Evolutionary conservation across 148 eudicot genomes (phyloP).

Genomic region (Vaccinium macrocarpon): DNA sequence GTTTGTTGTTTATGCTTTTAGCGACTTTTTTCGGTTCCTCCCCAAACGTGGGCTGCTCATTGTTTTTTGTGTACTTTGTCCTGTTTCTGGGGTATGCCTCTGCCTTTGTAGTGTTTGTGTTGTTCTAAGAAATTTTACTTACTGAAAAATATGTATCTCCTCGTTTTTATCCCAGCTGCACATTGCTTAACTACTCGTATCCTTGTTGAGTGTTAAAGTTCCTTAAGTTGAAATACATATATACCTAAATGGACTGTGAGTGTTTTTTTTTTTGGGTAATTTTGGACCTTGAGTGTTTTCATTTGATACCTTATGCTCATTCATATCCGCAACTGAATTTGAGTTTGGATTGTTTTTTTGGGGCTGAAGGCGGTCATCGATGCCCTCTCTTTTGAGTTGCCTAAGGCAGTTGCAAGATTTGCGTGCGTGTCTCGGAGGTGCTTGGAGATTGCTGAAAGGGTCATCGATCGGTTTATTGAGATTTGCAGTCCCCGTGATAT

Average conservation of each 20-base stretch:
- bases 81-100: not conserved
- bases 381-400: conserved; percentile 75
- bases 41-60: not conserved
- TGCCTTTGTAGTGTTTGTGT: not conserved
- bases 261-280: too few relatives aligned
- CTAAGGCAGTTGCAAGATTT: conserved; percentile 67
- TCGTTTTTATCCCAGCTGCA: not conserved
- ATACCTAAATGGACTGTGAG: conserved; percentile 8
- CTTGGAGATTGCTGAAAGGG: conserved; percentile 46
- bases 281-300: not conserved
- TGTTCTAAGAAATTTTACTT: not conserved
- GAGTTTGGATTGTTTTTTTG: conserved; percentile 12
- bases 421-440: conserved; percentile 62
- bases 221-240: not conserved
- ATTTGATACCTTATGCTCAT: not conserved
- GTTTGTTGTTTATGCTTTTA: not conserved
- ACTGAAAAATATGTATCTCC: not conserved
- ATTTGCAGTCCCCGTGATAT: conserved; percentile 80
- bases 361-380: conserved; percentile 63
- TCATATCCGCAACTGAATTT: not conserved
- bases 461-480: conserved; percentile 46
- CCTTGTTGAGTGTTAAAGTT: not conserved
- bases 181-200: not conserved
- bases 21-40: not conserved
- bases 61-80: not conserved